phyloP scores from a whole-genome alignment of 148 eudicot genomes.

The Limonium bicolor region DNA sequence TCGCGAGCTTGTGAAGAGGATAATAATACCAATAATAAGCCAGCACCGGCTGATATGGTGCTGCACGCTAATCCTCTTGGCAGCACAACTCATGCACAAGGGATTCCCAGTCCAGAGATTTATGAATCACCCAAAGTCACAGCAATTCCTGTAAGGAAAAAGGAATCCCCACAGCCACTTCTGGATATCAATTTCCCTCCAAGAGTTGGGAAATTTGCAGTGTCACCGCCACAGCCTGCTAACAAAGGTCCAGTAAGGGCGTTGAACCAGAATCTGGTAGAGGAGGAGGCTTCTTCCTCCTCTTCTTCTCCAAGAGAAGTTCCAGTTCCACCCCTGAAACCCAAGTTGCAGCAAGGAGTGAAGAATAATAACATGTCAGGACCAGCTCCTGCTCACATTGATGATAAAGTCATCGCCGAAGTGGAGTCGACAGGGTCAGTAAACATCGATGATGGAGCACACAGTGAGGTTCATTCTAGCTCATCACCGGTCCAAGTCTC shows the following conservation, averaged over 20 bases:
- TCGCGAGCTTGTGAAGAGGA: slow-evolving; percentile 24
- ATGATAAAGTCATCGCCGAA: slow-evolving; percentile 28
- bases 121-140: slow-evolving; percentile 62
- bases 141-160: slow-evolving; percentile 30
- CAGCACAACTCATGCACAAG: slow-evolving; percentile 28
- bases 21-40: slow-evolving; percentile 6
- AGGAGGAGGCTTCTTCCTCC: no score
- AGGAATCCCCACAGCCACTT: slow-evolving; percentile 37
- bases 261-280: slow-evolving; percentile 29
- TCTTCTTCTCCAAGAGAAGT: slow-evolving; percentile 12
- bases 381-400: no score
- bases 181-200: slow-evolving; percentile 85
- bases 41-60: no score
- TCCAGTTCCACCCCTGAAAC: slow-evolving; percentile 11
- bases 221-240: slow-evolving; percentile 9
- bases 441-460: slow-evolving; percentile 45
- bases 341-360: slow-evolving; percentile 3
- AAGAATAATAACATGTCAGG: no score
- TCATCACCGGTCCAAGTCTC: slow-evolving; percentile 37
- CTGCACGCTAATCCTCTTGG: slow-evolving; percentile 13
- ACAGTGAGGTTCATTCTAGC: slow-evolving; percentile 54
- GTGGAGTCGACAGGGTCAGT: slow-evolving; percentile 52
- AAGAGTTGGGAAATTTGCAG: slow-evolving; percentile 25
- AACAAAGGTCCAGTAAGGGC: slow-evolving; percentile 12
- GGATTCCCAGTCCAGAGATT: slow-evolving; percentile 84